A percentile compares a stretch with the other conserved stretches of the same genome.
Evolutionary conservation across 2,329 filamentous ascomycete genomes (phyloP).

Genomic region (Byssothecium circinans): DNA sequence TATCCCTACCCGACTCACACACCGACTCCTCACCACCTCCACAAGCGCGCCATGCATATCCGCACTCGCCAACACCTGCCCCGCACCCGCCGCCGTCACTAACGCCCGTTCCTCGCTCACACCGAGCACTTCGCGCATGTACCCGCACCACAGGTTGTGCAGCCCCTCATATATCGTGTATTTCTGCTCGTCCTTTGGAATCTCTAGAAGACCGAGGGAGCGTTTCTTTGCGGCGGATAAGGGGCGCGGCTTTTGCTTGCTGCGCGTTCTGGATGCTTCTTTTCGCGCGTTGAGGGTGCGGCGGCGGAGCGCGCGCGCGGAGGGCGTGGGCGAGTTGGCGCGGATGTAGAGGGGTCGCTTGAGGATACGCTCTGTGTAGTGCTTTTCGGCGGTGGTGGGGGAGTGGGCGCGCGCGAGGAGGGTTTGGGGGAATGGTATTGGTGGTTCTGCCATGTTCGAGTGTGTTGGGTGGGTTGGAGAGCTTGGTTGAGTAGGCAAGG

Average conservation of each 20-base stretch:
- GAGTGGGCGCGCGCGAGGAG: slow-evolving; percentile 80
- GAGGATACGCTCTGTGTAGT: slow-evolving; percentile 81
- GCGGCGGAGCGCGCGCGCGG: slow-evolving; percentile 42
- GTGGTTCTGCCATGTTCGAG: slow-evolving; percentile 20
- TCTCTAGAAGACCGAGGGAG: slow-evolving; percentile 69
- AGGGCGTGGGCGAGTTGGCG: slow-evolving; percentile 68
- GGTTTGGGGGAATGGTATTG: slow-evolving; percentile 43
- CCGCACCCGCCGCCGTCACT: slow-evolving; percentile 63
- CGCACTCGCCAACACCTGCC: slow-evolving; percentile 74
- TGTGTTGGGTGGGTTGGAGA: not conserved
- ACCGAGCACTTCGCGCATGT: slow-evolving; percentile 75
- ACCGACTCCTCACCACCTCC: slow-evolving; percentile 79
- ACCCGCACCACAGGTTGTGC: slow-evolving; percentile 77
- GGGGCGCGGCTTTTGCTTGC: slow-evolving; percentile 62
- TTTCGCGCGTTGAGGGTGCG: slow-evolving; percentile 57
- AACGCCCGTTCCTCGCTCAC: slow-evolving; percentile 42
- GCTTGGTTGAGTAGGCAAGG: not conserved
- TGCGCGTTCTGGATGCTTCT: slow-evolving; percentile 24
- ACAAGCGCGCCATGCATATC: slow-evolving; percentile 88
- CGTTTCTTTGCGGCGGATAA: slow-evolving; percentile 81
- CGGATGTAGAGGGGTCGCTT: slow-evolving; percentile 79
- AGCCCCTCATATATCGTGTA: slow-evolving; percentile 79
- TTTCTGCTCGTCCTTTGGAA: slow-evolving; percentile 68
- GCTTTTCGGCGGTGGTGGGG: slow-evolving; percentile 67
- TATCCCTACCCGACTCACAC: slow-evolving; percentile 78